Evolutionary conservation across 1,284 basidiomycete genomes (phyloP), one percentile per base, ranked within the genome.

Genomic region (Apiotrichum laibachii): DNA sequence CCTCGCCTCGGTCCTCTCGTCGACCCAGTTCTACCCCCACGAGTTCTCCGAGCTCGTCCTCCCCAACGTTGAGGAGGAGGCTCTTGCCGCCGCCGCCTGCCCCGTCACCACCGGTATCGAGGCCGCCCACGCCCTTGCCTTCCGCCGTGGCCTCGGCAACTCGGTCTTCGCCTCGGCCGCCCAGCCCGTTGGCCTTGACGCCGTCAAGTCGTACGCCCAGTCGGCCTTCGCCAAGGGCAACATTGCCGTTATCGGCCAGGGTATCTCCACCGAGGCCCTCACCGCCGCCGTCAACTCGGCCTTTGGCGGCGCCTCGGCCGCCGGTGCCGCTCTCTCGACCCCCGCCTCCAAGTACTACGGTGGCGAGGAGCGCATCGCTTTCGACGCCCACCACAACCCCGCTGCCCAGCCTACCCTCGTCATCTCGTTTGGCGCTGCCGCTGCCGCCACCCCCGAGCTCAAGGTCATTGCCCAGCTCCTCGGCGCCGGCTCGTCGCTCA

Each of bases 131-230:
- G 79, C 84, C 48, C 81, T 93, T 57, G 93, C 93, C 48, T 96
- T 96, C 88, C 90, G 92, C 72, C 82, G 82, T 55, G 91, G 93
- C 33, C 89, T 97, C 70, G 92, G 92, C 71, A 85, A 89, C 70
- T 88, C 91, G 46, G 83, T 96, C 64, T 92, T 90, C 78, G 88
- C 91, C 31, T 81, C 86, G 16, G 80, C 85, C n/a, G 85, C 89
- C 73, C 80, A 80, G 61, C 80, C 83, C 67, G 80, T 92, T 65
- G 83, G 86, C 54, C 82, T 84, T 47, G 86, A 88, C 68, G 70
- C 77, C 59, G 84, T 94, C 69, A 86, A 88, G 75, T 77, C 83
- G 1, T 93, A 83, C 72, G 91, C 90, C 61, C 77, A 84, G 53
- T 77, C 84, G 58, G 86, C 85, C 35, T 92, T 94, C 77, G 81